These are phyloP conservation scores for Phoma sp. DNA, from an alignment of 2,329 filamentous ascomycete genomes.

Conservation along the genomic window DNA sequence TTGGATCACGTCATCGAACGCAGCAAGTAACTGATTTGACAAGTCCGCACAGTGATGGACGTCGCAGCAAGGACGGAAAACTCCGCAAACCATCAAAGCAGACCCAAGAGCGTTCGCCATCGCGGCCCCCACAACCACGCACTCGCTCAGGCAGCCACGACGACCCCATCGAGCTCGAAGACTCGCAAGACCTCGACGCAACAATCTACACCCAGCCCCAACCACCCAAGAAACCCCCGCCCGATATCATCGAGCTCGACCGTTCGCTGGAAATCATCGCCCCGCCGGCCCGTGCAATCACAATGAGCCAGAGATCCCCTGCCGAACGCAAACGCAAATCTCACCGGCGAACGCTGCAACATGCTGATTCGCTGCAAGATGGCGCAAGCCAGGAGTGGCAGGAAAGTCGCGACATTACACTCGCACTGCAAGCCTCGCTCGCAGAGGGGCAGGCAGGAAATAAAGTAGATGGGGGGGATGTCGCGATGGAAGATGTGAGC, in stretches of 20 bases:
- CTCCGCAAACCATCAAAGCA: not conserved
- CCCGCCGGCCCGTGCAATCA: not conserved
- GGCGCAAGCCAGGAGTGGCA: not conserved
- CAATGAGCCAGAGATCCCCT: not conserved
- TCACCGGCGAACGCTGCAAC: not conserved
- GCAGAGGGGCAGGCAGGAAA: too few species aligned
- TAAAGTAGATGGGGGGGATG: too few species aligned
- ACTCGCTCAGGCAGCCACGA: conserved; percentile 6
- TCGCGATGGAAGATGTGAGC: not conserved
- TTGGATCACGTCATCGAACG: not conserved
- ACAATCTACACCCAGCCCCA: not conserved
- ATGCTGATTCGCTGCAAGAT: conserved; percentile 1
- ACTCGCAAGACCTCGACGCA: conserved; percentile 12
- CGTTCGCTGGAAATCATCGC: not conserved
- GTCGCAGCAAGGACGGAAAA: not conserved
- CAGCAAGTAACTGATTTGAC: not conserved
- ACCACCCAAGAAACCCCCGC: not conserved
- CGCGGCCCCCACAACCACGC: not conserved
- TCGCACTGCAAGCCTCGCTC: not conserved
- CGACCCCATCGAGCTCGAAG: conserved; percentile 11
- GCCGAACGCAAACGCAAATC: not conserved
- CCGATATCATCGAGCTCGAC: conserved; percentile 1
- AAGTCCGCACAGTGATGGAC: not conserved
- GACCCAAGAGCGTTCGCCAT: not conserved
- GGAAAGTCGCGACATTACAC: not conserved